Base-by-base conservation (phyloP, 2,329 filamentous ascomycete genomes). In the Xylariaceae sp. region DNA sequence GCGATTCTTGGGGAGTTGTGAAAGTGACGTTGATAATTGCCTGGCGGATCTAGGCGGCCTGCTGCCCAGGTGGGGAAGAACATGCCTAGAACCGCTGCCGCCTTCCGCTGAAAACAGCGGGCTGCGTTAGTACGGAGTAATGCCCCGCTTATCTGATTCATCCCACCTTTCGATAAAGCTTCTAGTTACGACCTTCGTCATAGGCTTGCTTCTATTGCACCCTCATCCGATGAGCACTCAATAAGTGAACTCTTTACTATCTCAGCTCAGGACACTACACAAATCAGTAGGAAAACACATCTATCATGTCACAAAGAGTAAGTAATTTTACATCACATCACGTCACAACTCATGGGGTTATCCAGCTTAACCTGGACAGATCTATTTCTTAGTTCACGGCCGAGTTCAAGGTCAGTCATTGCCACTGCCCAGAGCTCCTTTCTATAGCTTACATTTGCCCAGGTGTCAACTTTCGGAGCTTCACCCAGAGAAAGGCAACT, bases 371-470 rank as follows among this genome's bases (percentile, higher is more conserved):
- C 25, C 22, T 38, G 6, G 21, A 33, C 17, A 83, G 79, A 66
- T 83, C 23, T 80, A 79, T 55, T 85, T 83, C 60, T 67, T 77
- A 14, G 83, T 82, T 47, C 80, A 86, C 56, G 85, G 84, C 43
- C 74, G 74, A 32, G 85, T 89, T 11, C 85, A 89, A 75, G 85
- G 85, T 83, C n/a, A n/a, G n/a, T n/a, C n/a, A 67, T 43, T 43
- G 35, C 12, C 25, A 35, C 32, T 22, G 20, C 33, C 22, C n/a
- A 37, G 29, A 14, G 11, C 27, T 27, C 11, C 29, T 22, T 25
- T 20, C 22, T 19, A 12, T 22, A 40, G 45, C 52, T 56, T 34
- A 54, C 57, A 45, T 58, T 50, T 54, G 16, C 39, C 36, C 33
- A 81, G 77, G 78, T 43, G 78, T 82, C 38, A 74, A 72, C 42